Evolutionary conservation across 139 green algal genomes (phyloP), one percentile per base, ranked within the genome.

Genomic region (Coelastrella sp.): DNA sequence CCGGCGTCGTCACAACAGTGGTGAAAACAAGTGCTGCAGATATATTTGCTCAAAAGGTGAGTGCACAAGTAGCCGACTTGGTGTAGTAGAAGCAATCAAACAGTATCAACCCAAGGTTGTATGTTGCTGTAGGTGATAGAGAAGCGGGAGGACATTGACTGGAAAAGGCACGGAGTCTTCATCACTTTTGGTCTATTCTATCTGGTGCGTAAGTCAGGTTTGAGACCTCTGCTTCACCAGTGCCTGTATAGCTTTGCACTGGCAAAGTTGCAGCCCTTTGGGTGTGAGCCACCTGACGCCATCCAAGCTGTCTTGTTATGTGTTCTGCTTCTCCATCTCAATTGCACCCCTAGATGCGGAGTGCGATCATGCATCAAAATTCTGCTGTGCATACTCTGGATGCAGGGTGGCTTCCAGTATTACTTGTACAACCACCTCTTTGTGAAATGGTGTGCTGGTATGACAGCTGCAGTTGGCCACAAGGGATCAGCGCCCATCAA

Each of bases 41-140:
- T 79, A 15, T 96, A n/a, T 96, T 98, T 73, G 95, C 95, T n/a
- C 95, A 98, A 59, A 97, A 95, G 92, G 95, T 95, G 45, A 21
- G 84, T 0, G 21, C 27, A 17, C 9, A 40, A 7, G 9, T 32
- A 17, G 5, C 34, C 0, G 0, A 11, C 11, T 19, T n/a, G 27
- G n/a, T 19, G 9, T 15, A 27, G 27, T 32, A 15, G 32, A 15
- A 4, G 59, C 21, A 63, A 51, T 25, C n/a, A 59, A 30, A n/a
- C 37, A 72, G 2, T 8, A 34, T 48, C 34, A 41, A 21, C 30
- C 35, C 2, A 30, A 35, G 17, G 5, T 40, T 11, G 6, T 7
- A 48, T 30, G 17, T 45, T 79, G 45, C 23, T 51, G 7, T 89
- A 97, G 94, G 87, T 98, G 3, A 87, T 98, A 9, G 95, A 98